Conservation (phyloP, 2,329 filamentous ascomycete species). For the Dactylonectria estremocensis region DNA sequence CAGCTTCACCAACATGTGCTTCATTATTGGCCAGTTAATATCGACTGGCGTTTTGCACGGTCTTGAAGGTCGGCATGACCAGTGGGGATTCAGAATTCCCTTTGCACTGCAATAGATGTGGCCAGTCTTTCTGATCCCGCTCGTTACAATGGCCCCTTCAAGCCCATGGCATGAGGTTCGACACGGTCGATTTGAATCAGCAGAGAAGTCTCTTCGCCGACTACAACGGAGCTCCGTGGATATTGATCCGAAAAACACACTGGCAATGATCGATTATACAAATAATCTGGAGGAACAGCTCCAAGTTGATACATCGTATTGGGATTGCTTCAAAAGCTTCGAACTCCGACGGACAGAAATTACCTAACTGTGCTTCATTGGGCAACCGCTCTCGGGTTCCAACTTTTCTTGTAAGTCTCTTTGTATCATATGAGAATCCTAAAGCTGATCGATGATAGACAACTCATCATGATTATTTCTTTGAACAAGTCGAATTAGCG, state of each 20-base stretch:
- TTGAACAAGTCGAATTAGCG: slow-evolving; percentile 55
- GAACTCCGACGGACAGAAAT: slow-evolving; percentile 59
- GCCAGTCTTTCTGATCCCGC: slow-evolving; percentile 58
- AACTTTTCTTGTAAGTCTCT: slow-evolving; percentile 50
- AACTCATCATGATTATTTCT: slow-evolving; percentile 62
- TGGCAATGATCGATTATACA: slow-evolving; percentile 61
- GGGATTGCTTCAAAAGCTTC: slow-evolving; percentile 60
- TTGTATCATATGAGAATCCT: too few relatives aligned
- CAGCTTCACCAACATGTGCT: slow-evolving; percentile 63
- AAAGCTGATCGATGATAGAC: slow-evolving; percentile 20
- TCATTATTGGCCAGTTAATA: slow-evolving; percentile 63
- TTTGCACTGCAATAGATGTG: slow-evolving; percentile 66
- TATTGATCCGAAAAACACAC: slow-evolving; percentile 51
- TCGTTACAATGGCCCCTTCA: slow-evolving; percentile 61
- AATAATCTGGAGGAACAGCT: slow-evolving; percentile 57
- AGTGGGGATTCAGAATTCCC: slow-evolving; percentile 64
- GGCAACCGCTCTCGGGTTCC: slow-evolving; percentile 55
- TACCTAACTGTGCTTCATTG: slow-evolving; percentile 53
- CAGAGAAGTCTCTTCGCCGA: slow-evolving; percentile 52
- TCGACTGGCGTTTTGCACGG: slow-evolving; percentile 52
- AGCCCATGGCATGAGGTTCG: slow-evolving; percentile 63
- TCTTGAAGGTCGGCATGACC: slow-evolving; percentile 44
- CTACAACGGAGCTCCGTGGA: slow-evolving; percentile 50
- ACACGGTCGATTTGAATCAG: slow-evolving; percentile 51
- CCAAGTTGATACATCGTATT: slow-evolving; percentile 57